Conservation (phyloP, 2,329 filamentous ascomycete genomes). For the Juglanconis sp. region DNA sequence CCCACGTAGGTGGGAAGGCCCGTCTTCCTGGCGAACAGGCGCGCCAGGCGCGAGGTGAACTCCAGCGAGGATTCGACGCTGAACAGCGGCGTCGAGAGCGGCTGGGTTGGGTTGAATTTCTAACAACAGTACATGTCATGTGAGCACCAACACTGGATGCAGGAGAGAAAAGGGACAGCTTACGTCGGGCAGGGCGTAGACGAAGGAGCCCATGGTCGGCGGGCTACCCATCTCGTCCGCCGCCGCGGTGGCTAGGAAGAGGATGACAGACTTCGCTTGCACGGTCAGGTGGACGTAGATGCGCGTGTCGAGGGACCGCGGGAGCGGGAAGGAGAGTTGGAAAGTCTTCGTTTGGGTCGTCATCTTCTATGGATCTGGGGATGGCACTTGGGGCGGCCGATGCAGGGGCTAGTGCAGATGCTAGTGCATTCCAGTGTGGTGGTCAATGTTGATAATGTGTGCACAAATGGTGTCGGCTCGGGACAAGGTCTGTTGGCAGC, state of each 20-base stretch:
- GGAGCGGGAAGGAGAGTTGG: slow-evolving; percentile 59
- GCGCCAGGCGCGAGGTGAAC: slow-evolving; percentile 81
- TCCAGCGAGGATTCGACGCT: slow-evolving; percentile 73
- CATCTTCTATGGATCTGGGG: not conserved
- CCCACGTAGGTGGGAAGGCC: slow-evolving; percentile 82
- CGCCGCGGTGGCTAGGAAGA: slow-evolving; percentile 60
- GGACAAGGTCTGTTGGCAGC: not conserved
- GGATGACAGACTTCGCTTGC: slow-evolving; percentile 53
- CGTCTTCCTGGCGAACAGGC: slow-evolving; percentile 72
- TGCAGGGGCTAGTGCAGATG: not conserved
- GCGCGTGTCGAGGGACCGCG: slow-evolving; percentile 57
- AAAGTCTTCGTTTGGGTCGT: slow-evolving; percentile 21
- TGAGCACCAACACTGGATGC: not conserved
- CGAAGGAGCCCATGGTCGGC: slow-evolving; percentile 76
- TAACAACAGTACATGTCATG: slow-evolving; percentile 22
- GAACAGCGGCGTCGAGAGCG: slow-evolving; percentile 77
- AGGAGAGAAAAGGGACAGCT: slow-evolving; percentile 22
- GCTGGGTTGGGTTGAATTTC: slow-evolving; percentile 54
- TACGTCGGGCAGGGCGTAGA: slow-evolving; percentile 92
- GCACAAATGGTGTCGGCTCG: no score
- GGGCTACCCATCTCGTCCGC: slow-evolving; percentile 48
- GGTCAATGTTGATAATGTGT: no score
- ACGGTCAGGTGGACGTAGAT: slow-evolving; percentile 60
- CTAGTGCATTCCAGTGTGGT: no score
- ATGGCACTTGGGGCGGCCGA: not conserved